phyloP scores from a whole-genome alignment of 2,329 filamentous ascomycete genomes.

The Aspergillus felis region DNA sequence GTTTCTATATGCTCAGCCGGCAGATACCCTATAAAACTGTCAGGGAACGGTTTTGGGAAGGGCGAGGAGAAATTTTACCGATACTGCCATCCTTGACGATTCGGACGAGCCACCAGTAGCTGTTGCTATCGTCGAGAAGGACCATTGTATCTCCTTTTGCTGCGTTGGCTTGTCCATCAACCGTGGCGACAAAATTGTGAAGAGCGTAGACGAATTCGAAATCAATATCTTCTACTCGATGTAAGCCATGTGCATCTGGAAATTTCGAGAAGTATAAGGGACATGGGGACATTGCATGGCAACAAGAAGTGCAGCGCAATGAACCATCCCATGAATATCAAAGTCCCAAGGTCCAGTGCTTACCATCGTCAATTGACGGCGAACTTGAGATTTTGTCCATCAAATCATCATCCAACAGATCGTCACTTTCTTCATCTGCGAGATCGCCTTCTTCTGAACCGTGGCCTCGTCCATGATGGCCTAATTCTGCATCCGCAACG shows the following conservation, averaged over 20 bases:
- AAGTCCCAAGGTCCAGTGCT: not conserved
- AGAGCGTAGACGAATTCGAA: conserved; percentile 99
- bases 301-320: not conserved
- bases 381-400: conserved; percentile 99
- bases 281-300: not conserved
- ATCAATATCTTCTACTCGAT: conserved; percentile 94
- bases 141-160: conserved; percentile 99
- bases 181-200: conserved; percentile 95
- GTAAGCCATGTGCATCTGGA: conserved; percentile 73
- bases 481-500: conserved; percentile 21
- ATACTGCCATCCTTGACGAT: conserved; percentile 98
- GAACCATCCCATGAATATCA: not conserved
- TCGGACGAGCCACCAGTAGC: conserved; percentile 98
- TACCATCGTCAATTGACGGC: conserved; percentile 97
- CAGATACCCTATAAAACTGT: conserved; percentile 66
- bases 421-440: conserved; percentile 63
- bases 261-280: not conserved
- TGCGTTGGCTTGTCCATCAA: conserved; percentile 96
- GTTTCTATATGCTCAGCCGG: conserved; percentile 98
- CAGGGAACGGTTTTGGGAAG: conserved; percentile 42
- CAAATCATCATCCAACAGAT: conserved; percentile 83
- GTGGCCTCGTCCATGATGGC: conserved; percentile 21
- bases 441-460: conserved; percentile 46
- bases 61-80: conserved; percentile 47
- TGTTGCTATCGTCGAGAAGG: conserved; percentile 95